These are phyloP conservation scores for Trifolium subterraneum DNA, from an alignment of 306 rosid genomes.

Conservation along the genomic window DNA sequence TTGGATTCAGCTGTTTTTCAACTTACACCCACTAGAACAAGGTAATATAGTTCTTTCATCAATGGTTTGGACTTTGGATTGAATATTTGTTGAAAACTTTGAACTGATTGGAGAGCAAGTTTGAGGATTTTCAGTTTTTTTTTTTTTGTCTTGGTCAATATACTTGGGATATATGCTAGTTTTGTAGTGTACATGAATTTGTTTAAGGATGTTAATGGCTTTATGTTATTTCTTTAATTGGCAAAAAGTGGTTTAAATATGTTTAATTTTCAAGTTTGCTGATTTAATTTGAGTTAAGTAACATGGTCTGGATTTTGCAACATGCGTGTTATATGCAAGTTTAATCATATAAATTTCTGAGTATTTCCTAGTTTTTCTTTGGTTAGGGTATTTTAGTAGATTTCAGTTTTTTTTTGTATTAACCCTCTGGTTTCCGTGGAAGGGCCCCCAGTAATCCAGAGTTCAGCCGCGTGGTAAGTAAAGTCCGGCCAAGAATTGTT, in stretches of 20 bases:
- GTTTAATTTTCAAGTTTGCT: conserved; percentile 6
- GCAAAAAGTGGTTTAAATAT: conserved; percentile 7
- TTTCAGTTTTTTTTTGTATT: too few species aligned
- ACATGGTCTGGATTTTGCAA: conserved; percentile 15
- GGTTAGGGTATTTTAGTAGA: conserved; percentile 22
- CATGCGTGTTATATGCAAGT: conserved; percentile 3
- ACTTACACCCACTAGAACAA: conserved; percentile 97
- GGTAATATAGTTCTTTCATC: conserved; percentile 45
- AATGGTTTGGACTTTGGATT: conserved; percentile 15
- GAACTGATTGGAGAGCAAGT: conserved; percentile 3
- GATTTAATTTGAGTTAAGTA: conserved; percentile 19
- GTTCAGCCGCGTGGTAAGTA: too few species aligned
- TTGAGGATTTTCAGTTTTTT: conserved; percentile 17
- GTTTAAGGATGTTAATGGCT: conserved; percentile 17
- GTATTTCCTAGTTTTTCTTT: background rate
- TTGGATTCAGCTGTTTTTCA: conserved; percentile 90
- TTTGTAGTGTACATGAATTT: conserved; percentile 25
- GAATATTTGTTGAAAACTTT: background rate
- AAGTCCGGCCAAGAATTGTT: too few species aligned
- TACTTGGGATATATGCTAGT: background rate
- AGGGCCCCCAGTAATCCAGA: too few species aligned
- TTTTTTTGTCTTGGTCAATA: background rate
- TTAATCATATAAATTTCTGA: background rate
- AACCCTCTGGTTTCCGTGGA: too few species aligned
- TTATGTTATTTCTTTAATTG: conserved; percentile 27